These are phyloP conservation scores for Trichophyton benhamiae DNA, from an alignment of 2,329 filamentous ascomycete genomes.

Conservation along the genomic window DNA sequence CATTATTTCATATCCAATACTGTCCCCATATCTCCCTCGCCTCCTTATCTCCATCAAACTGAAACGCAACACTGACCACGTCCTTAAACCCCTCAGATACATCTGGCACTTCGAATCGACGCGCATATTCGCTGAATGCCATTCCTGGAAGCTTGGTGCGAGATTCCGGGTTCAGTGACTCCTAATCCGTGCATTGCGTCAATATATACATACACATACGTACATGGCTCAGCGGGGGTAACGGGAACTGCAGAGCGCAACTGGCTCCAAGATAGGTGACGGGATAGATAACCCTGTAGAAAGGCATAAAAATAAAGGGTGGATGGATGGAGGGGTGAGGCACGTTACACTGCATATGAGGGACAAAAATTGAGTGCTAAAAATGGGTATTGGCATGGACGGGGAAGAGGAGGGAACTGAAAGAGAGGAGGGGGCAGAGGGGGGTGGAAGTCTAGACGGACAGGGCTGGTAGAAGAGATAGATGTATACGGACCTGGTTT, in stretches of 20 bases:
- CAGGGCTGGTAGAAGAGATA: slow-evolving; percentile 4
- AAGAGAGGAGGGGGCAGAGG: neutral
- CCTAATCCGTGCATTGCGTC: slow-evolving; percentile 7
- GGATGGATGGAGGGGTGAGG: neutral
- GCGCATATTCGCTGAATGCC: slow-evolving; percentile 65
- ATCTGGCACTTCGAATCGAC: slow-evolving; percentile 60
- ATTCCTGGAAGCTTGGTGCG: slow-evolving; percentile 60
- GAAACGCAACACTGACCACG: slow-evolving; percentile 61
- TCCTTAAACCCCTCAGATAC: slow-evolving; percentile 72
- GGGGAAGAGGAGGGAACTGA: neutral
- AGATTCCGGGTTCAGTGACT: slow-evolving; percentile 68
- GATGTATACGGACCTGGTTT: slow-evolving; percentile 22
- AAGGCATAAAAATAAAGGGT: neutral
- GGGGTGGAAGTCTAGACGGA: neutral
- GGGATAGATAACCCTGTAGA: neutral
- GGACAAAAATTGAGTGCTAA: neutral
- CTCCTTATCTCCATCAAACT: slow-evolving; percentile 56
- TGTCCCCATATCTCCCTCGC: slow-evolving; percentile 60
- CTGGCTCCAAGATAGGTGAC: no score
- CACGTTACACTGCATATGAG: neutral
- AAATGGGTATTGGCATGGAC: slow-evolving; percentile 1
- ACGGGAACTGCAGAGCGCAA: no score
- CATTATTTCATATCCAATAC: slow-evolving; percentile 54
- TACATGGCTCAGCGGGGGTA: no score
- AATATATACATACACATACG: slow-evolving; percentile 26